Evolutionary conservation across 495 filamentous ascomycete species (phyloP).

Genomic region (Penicillium desertorum): DNA sequence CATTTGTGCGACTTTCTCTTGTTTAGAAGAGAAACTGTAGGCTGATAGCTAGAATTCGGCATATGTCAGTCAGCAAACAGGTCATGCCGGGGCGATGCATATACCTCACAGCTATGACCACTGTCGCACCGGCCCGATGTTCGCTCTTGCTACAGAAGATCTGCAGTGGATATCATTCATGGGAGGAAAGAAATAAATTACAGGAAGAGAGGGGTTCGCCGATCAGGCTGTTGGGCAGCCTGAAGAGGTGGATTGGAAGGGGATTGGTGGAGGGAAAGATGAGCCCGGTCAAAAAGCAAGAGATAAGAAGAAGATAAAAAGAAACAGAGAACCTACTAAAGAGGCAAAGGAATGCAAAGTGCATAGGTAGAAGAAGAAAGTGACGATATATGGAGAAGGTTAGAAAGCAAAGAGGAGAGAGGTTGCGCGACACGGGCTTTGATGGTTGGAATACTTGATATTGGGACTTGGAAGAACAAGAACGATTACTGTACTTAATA

Average conservation of each 20-base stretch:
- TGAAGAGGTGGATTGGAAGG: constrained; percentile 5
- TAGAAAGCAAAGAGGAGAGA: neutral
- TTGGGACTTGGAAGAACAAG: neutral
- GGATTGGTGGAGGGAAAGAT: constrained; percentile 1
- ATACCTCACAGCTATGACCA: neutral
- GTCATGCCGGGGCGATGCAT: neutral
- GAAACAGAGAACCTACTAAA: neutral
- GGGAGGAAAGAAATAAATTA: neutral
- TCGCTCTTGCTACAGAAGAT: neutral
- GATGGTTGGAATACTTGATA: neutral
- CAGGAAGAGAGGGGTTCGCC: neutral
- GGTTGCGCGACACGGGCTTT: neutral
- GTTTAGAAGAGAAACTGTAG: neutral
- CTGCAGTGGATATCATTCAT: neutral
- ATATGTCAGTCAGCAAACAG: neutral
- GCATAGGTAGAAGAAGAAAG: neutral
- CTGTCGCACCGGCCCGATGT: neutral
- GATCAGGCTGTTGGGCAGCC: constrained; percentile 10
- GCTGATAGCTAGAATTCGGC: neutral
- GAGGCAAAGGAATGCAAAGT: constrained; percentile 1
- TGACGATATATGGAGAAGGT: neutral
- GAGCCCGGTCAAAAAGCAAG: neutral
- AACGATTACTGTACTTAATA: neutral
- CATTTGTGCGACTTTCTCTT: neutral
- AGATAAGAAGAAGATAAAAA: constrained; percentile 1